These are phyloP conservation scores for Fistulina hepatica DNA, from an alignment of 1,284 basidiomycete species.

Conservation along the genomic window DNA sequence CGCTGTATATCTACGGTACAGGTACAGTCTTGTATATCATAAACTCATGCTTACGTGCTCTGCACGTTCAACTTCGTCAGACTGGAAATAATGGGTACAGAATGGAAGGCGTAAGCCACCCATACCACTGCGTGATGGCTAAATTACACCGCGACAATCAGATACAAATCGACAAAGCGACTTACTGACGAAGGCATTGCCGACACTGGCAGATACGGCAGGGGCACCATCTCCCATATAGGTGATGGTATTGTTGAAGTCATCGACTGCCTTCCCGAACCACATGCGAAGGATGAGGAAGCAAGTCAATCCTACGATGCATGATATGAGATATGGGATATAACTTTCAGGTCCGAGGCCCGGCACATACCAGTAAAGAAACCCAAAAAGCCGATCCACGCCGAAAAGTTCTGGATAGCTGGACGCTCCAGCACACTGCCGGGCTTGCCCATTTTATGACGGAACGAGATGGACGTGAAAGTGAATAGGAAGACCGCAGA, in stretches of 20 bases:
- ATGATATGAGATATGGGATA: constrained; percentile 1
- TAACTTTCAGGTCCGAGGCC: background rate
- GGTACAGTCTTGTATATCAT: no score
- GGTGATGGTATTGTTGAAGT: constrained; percentile 58
- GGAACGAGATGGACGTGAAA: constrained; percentile 57
- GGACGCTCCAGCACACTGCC: constrained; percentile 45
- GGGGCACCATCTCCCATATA: constrained; percentile 38
- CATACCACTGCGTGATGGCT: constrained; percentile 46
- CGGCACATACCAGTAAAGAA: constrained; percentile 52
- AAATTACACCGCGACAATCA: constrained; percentile 4
- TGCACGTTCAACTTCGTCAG: constrained; percentile 60
- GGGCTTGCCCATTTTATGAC: constrained; percentile 50
- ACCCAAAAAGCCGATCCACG: constrained; percentile 65
- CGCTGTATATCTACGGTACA: background rate
- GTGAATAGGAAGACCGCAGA: constrained; percentile 56
- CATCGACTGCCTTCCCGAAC: constrained; percentile 67
- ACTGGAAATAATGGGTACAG: constrained; percentile 56
- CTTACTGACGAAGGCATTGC: constrained; percentile 70
- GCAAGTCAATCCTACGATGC: constrained; percentile 44
- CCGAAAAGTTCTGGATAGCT: constrained; percentile 44
- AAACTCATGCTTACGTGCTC: constrained; percentile 26
- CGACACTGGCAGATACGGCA: constrained; percentile 47
- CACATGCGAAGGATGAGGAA: constrained; percentile 70
- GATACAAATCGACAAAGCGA: constrained; percentile 13
- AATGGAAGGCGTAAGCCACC: constrained; percentile 66